Conservation (phyloP, 768 basidiomycete species). For the Fomitopsis pulvina region DNA sequence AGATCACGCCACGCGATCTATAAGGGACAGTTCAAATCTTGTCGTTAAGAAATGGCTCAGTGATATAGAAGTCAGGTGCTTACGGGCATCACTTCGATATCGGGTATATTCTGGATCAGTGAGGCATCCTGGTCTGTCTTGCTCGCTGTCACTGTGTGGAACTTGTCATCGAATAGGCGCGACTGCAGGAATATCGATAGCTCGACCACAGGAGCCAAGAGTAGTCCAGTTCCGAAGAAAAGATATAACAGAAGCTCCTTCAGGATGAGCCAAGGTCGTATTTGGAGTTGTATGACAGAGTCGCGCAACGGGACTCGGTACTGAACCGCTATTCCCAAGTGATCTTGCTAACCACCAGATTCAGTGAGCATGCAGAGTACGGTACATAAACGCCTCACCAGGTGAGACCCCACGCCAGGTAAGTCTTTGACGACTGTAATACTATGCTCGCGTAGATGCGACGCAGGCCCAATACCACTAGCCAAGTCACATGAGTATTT, state of each 20-base stretch:
- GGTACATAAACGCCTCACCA: conserved; percentile 3
- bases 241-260: conserved; percentile 9
- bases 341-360: conserved; percentile 8
- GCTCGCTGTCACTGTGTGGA: neutral
- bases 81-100: conserved; percentile 15
- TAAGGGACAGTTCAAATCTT: neutral
- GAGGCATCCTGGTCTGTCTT: conserved; percentile 5
- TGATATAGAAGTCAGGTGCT: neutral
- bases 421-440: conserved; percentile 14
- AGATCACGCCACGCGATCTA: conserved; percentile 1
- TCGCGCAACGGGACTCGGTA: conserved; percentile 10
- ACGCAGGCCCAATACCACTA: conserved; percentile 20
- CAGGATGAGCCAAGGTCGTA: conserved; percentile 1
- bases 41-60: neutral
- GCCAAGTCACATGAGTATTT: neutral
- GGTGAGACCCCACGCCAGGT: conserved; percentile 20
- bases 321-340: conserved; percentile 9
- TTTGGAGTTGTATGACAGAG: conserved; percentile 9
- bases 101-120: conserved; percentile 12
- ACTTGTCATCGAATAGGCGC: conserved; percentile 6
- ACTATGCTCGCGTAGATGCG: conserved; percentile 12
- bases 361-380: neutral
- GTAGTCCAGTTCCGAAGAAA: conserved; percentile 8
- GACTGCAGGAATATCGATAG: conserved; percentile 6
- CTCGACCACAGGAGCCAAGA: conserved; percentile 8